Percentiles rank a stretch among this genome's conserved stretches.
These are phyloP conservation scores for Lanzia echinophila DNA, from an alignment of 2,329 filamentous ascomycete genomes.

Conservation along the genomic window DNA sequence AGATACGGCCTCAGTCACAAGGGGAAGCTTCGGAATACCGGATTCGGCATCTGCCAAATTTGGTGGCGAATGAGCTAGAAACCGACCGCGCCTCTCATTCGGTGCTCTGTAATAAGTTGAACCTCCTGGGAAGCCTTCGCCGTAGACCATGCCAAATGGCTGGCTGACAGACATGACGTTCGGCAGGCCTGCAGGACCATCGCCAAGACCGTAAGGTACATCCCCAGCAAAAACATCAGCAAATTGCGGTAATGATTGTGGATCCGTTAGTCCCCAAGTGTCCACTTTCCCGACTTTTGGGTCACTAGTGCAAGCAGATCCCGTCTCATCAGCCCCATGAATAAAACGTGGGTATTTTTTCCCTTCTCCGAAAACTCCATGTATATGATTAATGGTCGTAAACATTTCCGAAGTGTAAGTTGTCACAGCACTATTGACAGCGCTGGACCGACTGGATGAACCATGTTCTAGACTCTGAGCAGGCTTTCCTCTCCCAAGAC, in stretches of 20 bases:
- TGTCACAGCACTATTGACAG: conserved; percentile 59
- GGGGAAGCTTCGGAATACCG: conserved; percentile 71
- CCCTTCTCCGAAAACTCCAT: conserved; percentile 67
- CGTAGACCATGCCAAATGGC: conserved; percentile 73
- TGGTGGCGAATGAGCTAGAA: conserved; percentile 57
- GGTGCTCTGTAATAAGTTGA: conserved; percentile 69
- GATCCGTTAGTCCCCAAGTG: conserved; percentile 74
- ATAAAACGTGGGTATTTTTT: conserved; percentile 74
- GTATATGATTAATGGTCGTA: conserved; percentile 70
- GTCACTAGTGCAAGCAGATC: conserved; percentile 74
- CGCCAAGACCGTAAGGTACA: conserved; percentile 68
- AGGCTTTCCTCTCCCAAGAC: conserved; percentile 76
- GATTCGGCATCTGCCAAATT: conserved; percentile 55
- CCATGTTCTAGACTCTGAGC: conserved; percentile 48
- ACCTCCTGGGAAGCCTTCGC: conserved; percentile 80
- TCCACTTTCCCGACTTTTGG: conserved; percentile 70
- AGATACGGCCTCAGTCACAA: conserved; percentile 63
- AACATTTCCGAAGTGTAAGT: conserved; percentile 82
- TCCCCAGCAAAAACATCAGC: conserved; percentile 69
- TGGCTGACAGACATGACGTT: conserved; percentile 92
- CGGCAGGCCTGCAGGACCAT: conserved; percentile 70
- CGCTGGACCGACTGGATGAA: conserved; percentile 41
- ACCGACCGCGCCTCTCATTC: conserved; percentile 70
- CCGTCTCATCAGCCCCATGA: conserved; percentile 74
- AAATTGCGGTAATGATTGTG: conserved; percentile 68